Conservation (phyloP, 768 basidiomycete genomes). For the Omphalotus guepiniiformis region DNA sequence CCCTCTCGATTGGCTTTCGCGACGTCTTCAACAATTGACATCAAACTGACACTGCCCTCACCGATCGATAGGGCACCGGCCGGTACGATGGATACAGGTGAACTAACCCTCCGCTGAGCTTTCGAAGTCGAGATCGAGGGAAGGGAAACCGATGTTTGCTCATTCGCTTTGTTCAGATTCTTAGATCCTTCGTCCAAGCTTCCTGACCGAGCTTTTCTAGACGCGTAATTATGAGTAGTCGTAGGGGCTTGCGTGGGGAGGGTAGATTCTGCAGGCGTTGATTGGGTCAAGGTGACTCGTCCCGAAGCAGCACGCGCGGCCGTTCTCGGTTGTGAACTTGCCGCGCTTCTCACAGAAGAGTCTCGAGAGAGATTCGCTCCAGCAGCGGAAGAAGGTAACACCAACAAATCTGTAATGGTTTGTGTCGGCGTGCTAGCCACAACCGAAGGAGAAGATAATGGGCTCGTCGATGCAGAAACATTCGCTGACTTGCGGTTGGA, state of each 20-base stretch:
- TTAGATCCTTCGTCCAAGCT: too few relatives aligned
- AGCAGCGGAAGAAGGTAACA: background rate
- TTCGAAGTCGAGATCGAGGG: constrained; percentile 4
- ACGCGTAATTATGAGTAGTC: too few relatives aligned
- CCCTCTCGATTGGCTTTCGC: constrained; percentile 32
- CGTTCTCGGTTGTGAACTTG: constrained; percentile 21
- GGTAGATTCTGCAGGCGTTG: too few relatives aligned
- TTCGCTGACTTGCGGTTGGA: constrained; percentile 1
- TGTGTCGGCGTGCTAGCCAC: background rate
- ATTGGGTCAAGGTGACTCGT: too few relatives aligned
- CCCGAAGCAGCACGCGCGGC: background rate
- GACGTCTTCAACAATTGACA: constrained; percentile 69
- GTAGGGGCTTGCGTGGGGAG: too few relatives aligned
- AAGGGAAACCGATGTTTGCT: too few relatives aligned
- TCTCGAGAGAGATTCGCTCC: constrained; percentile 22
- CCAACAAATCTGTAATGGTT: background rate
- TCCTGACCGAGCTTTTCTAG: too few relatives aligned
- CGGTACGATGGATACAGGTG: constrained; percentile 12
- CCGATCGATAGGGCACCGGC: background rate
- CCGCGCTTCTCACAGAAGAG: constrained; percentile 27
- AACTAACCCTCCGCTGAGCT: constrained; percentile 14
- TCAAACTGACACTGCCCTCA: constrained; percentile 37
- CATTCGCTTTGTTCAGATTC: too few relatives aligned
- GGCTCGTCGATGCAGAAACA: too few relatives aligned
- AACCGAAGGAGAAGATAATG: too few relatives aligned